phyloP scores from a whole-genome alignment of 306 rosid species.

The Ceratonia siliqua region DNA sequence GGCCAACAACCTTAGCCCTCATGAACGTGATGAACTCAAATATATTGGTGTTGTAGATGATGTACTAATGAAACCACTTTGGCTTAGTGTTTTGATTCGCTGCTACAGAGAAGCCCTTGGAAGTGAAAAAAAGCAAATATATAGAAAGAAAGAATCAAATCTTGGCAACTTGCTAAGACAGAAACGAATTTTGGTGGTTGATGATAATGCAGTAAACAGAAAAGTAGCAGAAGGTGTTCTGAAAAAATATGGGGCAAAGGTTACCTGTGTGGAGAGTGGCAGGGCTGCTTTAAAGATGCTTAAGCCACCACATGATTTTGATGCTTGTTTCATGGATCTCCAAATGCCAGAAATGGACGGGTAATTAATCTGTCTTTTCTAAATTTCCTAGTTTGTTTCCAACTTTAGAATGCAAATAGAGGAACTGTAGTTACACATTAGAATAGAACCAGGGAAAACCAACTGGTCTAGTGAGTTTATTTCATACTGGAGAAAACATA shows the following conservation, averaged over 20 bases:
- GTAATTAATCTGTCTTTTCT: constrained; percentile 51
- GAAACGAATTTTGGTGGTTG: constrained; percentile 83
- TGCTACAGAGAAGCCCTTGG: constrained; percentile 72
- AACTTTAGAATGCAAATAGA: constrained; percentile 24
- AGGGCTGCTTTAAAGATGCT: constrained; percentile 66
- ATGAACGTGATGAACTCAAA: constrained; percentile 56
- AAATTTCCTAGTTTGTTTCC: neutral
- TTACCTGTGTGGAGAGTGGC: constrained; percentile 80
- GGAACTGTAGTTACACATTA: neutral
- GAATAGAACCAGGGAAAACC: constrained; percentile 20
- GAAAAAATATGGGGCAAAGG: constrained; percentile 76
- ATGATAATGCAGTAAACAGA: constrained; percentile 85
- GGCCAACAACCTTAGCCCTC: constrained; percentile 44
- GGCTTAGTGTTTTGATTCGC: constrained; percentile 54
- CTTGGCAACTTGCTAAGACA: constrained; percentile 60
- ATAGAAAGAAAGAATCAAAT: constrained; percentile 49
- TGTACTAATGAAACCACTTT: constrained; percentile 72
- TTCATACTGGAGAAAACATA: neutral
- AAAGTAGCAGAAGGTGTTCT: constrained; percentile 91
- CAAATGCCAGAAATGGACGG: constrained; percentile 99
- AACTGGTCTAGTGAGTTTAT: neutral
- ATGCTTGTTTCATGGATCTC: constrained; percentile 99
- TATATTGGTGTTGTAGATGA: constrained; percentile 58
- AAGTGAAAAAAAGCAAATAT: constrained; percentile 51
- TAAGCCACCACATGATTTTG: constrained; percentile 73